Evolutionary conservation across 106 monocot genomes (phyloP), one percentile per base, ranked within the genome.

Genomic region (Agapanthus africanus): DNA sequence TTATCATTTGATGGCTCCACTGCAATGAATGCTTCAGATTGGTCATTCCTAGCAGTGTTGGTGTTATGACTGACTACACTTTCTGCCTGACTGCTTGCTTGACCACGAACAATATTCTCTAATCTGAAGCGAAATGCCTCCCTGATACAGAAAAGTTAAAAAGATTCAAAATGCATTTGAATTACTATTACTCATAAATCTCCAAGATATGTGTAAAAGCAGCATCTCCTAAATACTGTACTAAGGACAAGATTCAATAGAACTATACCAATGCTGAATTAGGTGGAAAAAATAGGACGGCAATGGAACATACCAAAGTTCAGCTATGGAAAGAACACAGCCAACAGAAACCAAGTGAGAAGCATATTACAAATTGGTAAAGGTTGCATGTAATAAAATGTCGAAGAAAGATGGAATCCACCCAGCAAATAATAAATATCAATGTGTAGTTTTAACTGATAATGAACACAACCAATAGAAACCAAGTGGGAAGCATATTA

Each of bases 101-200:
- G 97, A 79, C 83, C 77, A 70, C 67, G 73, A 15, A 81, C 84
- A 75, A 78, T 71, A 65, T 79, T 85, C 78, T 90, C 84, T 60
- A 84, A 78, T 81, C 97, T 93, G 85, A 84, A 83, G 71, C 78
- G 83, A 74, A 93, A 90, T 73, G 78, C 92, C 61, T 87, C 87
- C 77, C 92, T 90, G 56, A 52, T 77, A 63, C 73, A 37, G 72
- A 54, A 67, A 36, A 25, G 44, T 25, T 15, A 59, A 33, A 34
- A 59, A 33, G 40, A 31, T 57, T 25, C 11, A 22, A 38, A 11
- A 50, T 54, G 22, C 56, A 4, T 18, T 23, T 32, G 33, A 31
- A 25, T 11, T 10, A 61, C 32, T 61, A 61, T 27, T 35, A 3
- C 60, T 19, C 35, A 61, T 19, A 65, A 30, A 14, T n/a, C 15